phyloP scores from a whole-genome alignment of 345 rosid genomes.

The Salix arbutifolia region DNA sequence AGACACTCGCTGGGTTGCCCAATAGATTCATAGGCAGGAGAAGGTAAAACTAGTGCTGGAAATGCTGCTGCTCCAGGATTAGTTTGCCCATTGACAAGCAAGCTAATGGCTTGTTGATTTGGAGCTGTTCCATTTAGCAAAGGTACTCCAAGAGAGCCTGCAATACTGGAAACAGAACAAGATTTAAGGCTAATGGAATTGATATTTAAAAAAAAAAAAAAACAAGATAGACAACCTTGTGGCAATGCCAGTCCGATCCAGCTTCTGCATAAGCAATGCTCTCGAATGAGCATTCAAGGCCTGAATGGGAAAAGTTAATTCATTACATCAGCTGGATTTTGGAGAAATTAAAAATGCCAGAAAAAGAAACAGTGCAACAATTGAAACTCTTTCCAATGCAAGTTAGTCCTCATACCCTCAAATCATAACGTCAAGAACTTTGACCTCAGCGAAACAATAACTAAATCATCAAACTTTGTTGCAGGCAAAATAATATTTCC shows the following conservation, averaged over 20 bases:
- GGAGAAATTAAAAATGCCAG: background rate
- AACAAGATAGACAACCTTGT: background rate
- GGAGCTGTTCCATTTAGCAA: slow-evolving; percentile 54
- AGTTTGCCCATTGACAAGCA: slow-evolving; percentile 50
- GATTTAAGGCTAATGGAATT: background rate
- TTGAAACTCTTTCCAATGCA: background rate
- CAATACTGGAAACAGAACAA: slow-evolving; percentile 42
- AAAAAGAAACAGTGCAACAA: background rate
- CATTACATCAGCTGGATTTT: slow-evolving; percentile 1
- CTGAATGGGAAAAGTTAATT: slow-evolving; percentile 30
- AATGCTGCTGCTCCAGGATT: slow-evolving; percentile 48
- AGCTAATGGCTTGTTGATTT: slow-evolving; percentile 42
- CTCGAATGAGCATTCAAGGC: slow-evolving; percentile 88
- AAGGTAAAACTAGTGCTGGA: slow-evolving; percentile 47
- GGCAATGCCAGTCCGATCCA: slow-evolving; percentile 51
- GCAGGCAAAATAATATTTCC: background rate
- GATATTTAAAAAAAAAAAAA: background rate
- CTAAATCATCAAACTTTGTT: background rate
- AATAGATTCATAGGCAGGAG: slow-evolving; percentile 48
- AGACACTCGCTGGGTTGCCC: slow-evolving; percentile 86
- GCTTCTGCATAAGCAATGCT: slow-evolving; percentile 76
- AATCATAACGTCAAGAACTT: background rate
- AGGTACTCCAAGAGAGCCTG: slow-evolving; percentile 64
- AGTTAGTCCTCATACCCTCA: background rate
- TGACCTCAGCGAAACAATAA: background rate